phyloP scores from a whole-genome alignment of 352 stramenopile species.

The Elongisporangium senticosum region DNA sequence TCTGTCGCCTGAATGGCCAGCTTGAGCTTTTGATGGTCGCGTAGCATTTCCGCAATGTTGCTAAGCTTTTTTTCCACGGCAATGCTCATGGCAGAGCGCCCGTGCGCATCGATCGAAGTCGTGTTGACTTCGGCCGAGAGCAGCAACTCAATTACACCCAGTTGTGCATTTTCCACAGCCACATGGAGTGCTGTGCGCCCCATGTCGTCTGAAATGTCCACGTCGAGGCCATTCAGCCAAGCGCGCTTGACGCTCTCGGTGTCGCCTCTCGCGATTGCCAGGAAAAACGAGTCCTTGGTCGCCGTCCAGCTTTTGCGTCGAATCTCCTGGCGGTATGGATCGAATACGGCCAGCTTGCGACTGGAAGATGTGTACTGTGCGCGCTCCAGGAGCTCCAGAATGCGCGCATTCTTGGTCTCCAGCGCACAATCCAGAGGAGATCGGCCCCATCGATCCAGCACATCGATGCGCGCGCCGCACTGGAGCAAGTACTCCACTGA shows the following conservation, averaged over 20 bases:
- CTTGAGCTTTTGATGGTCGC: slow-evolving; percentile 50
- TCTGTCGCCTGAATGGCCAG: slow-evolving; percentile 20
- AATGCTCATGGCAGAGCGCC: slow-evolving; percentile 62
- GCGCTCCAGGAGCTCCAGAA: slow-evolving; percentile 44
- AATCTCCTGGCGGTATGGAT: slow-evolving; percentile 3
- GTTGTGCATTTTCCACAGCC: slow-evolving; percentile 60
- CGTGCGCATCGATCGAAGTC: slow-evolving; percentile 42
- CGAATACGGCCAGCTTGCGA: slow-evolving; percentile 15
- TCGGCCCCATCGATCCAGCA: slow-evolving; percentile 61
- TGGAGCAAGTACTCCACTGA: slow-evolving; percentile 61
- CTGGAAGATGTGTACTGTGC: slow-evolving; percentile 17
- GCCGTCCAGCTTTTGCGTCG: slow-evolving; percentile 2
- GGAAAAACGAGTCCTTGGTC: slow-evolving; percentile 35
- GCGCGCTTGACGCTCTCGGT: slow-evolving; percentile 71
- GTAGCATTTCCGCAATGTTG: slow-evolving; percentile 58
- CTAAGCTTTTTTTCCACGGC: slow-evolving; percentile 54
- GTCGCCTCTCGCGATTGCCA: slow-evolving; percentile 52
- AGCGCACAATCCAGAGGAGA: slow-evolving; percentile 66
- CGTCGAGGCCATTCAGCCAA: slow-evolving; percentile 57
- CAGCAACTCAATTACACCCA: slow-evolving; percentile 71
- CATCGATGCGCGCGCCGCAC: slow-evolving; percentile 41
- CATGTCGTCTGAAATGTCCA: slow-evolving; percentile 48
- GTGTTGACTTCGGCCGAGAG: slow-evolving; percentile 64
- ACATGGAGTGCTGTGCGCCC: slow-evolving; percentile 73
- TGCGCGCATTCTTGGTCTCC: slow-evolving; percentile 38